phyloP scores from a whole-genome alignment of 768 basidiomycete genomes.

The Suillus bovinus region DNA sequence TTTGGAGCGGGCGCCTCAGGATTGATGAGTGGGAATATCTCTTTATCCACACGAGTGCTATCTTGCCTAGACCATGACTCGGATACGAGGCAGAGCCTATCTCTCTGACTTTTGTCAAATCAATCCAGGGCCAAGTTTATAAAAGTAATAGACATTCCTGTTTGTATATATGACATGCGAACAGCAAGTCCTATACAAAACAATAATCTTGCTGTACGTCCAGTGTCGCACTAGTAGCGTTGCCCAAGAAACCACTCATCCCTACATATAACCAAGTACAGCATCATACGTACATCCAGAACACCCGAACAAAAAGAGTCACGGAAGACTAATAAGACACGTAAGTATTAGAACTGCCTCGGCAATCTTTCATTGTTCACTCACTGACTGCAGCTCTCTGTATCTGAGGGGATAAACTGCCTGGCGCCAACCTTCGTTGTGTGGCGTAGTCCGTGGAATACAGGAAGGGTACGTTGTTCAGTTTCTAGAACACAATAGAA shows the following conservation, averaged over 20 bases:
- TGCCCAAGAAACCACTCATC: neutral
- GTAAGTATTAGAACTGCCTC: too few species aligned
- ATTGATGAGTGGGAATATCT: neutral
- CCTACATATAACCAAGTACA: neutral
- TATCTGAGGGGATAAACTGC: neutral
- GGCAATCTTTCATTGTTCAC: neutral
- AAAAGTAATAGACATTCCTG: neutral
- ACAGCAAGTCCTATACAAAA: neutral
- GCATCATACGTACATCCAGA: neutral
- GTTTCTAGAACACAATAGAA: neutral
- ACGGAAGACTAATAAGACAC: neutral
- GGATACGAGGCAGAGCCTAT: neutral
- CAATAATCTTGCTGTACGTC: neutral
- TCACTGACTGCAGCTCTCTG: neutral
- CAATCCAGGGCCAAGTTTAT: neutral
- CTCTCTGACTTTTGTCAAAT: neutral
- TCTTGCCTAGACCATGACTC: neutral
- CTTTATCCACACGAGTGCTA: neutral
- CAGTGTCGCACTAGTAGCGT: neutral
- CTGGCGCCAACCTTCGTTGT: neutral
- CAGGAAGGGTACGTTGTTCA: neutral
- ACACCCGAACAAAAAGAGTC: neutral
- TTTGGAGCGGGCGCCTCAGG: neutral
- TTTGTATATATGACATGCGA: neutral
- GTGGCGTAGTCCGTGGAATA: neutral